Evolutionary conservation across 164 flowering plant species (phyloP), one percentile per base, ranked within the genome.

Genomic region (Nymphaea colorata): DNA sequence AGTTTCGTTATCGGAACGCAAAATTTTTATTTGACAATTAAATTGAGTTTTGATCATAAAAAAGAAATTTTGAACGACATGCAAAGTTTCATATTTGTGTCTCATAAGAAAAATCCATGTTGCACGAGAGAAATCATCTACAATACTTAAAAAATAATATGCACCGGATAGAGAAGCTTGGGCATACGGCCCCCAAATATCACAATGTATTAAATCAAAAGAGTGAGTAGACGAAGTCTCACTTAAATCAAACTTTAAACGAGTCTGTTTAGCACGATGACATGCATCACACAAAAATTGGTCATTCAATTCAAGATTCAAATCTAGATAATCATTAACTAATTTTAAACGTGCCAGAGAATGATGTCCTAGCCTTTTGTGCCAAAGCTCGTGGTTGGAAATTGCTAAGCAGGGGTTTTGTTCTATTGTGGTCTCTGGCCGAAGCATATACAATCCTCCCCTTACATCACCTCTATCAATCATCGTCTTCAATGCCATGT

Each of bases 201-300:
- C 69, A 18, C 62, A 67, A 51, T 67, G 63, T 16, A 67, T 67
- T 5, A 67, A 16, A 16, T 14, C 42, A 67, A 67, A 67, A 17
- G 10, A 10, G 16, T 2, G 16, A 8, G 59, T 8, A 16, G 59
- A 8, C 1, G 10, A 55, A 55, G 2, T 2, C 1, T 10, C 10
- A 16, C 16, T 55, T 8, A 55, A 55, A 55, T 55, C 16, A 55
- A 55, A 55, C 59, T 10, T 10, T 1, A 55, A 16, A 8, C 59
- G 10, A 8, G 59, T 55, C 16, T 55, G 59, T 55, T 55, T 55
- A 8, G 59, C 59, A 10, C 10, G 10, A 16, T 10, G 59, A 55
- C 10, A 55, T 10, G 16, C 59, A 55, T 8, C 16, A 55, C 59
- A 55, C 10, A 55, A 0, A 25, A 25, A 25, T 0, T n/a, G 36